Evolutionary conservation across 805 yeast species (phyloP).

Genomic region (Candida nonsorbophila): DNA sequence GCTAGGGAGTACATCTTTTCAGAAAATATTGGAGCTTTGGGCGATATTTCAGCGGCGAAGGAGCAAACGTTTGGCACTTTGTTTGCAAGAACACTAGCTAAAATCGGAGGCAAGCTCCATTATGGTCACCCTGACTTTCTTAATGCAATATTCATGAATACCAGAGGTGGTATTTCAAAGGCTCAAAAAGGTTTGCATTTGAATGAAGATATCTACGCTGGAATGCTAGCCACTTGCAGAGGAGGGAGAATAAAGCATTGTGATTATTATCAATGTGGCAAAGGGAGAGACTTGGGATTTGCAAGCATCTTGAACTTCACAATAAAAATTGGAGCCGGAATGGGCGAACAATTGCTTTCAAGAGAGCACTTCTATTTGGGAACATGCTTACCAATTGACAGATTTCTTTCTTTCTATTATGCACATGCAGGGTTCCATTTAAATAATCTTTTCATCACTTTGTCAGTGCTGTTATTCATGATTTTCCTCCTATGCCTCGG

Average conservation of each 20-base stretch:
- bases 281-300: constrained; percentile 93
- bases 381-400: constrained; percentile 80
- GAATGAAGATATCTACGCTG: constrained; percentile 95
- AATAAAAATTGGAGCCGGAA: constrained; percentile 94
- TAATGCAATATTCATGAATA: constrained; percentile 86
- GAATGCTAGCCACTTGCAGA: constrained; percentile 81
- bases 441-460: constrained; percentile 80
- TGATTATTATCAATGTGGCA: constrained; percentile 95
- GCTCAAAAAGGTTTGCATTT: constrained; percentile 91
- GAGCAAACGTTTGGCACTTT: constrained; percentile 96
- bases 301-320: constrained; percentile 90
- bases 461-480: constrained; percentile 86
- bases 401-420: constrained; percentile 88
- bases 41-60: constrained; percentile 96
- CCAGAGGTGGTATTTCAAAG: constrained; percentile 93
- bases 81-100: constrained; percentile 89
- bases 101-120: constrained; percentile 90
- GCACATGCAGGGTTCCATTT: constrained; percentile 97
- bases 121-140: constrained; percentile 97
- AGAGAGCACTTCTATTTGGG: constrained; percentile 91
- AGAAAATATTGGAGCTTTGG: constrained; percentile 86
- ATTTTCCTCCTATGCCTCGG: constrained; percentile 75
- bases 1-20: constrained; percentile 94
- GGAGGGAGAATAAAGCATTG: constrained; percentile 95
- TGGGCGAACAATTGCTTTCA: constrained; percentile 94